A percentile compares a stretch with the other conserved stretches of the same genome.
These are phyloP conservation scores for Lactarius hatsudake DNA, from an alignment of 768 basidiomycete genomes.

Conservation along the genomic window DNA sequence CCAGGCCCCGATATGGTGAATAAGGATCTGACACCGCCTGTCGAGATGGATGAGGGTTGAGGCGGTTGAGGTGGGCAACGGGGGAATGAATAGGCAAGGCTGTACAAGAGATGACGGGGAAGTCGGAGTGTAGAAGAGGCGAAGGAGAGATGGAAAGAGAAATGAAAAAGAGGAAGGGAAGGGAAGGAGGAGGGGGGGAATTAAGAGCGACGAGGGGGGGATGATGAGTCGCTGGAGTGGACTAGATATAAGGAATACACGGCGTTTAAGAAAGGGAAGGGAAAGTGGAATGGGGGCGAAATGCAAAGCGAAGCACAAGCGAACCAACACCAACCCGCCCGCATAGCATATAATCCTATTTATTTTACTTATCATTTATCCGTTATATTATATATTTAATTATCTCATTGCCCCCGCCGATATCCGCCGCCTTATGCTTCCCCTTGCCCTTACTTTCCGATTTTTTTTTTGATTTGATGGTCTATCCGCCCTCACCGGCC, in stretches of 20 bases:
- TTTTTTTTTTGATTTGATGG: too few species aligned
- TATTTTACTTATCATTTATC: background rate
- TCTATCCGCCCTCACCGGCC: too few species aligned
- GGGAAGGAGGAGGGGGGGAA: slow-evolving; percentile 1
- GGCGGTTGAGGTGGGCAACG: slow-evolving; percentile 20
- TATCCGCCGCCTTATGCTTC: slow-evolving; percentile 7
- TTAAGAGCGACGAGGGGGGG: slow-evolving; percentile 19
- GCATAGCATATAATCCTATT: background rate
- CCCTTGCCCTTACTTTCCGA: too few species aligned
- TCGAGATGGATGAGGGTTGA: slow-evolving; percentile 7
- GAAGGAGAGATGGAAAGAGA: slow-evolving; percentile 1
- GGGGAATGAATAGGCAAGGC: slow-evolving; percentile 15
- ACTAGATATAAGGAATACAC: slow-evolving; percentile 18
- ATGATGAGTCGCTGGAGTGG: slow-evolving; percentile 10
- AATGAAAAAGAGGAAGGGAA: background rate
- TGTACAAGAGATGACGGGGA: slow-evolving; percentile 11
- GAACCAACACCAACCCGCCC: background rate
- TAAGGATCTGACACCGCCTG: slow-evolving; percentile 14
- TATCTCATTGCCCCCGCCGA: slow-evolving; percentile 9
- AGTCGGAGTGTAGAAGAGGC: background rate
- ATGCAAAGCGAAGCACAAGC: background rate
- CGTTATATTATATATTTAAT: slow-evolving; percentile 4
- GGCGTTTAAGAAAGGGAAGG: slow-evolving; percentile 18
- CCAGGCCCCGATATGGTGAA: background rate
- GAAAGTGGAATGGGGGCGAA: background rate